These are phyloP conservation scores for Ustilago trichophora DNA, from an alignment of 1,284 basidiomycete genomes.

Conservation along the genomic window DNA sequence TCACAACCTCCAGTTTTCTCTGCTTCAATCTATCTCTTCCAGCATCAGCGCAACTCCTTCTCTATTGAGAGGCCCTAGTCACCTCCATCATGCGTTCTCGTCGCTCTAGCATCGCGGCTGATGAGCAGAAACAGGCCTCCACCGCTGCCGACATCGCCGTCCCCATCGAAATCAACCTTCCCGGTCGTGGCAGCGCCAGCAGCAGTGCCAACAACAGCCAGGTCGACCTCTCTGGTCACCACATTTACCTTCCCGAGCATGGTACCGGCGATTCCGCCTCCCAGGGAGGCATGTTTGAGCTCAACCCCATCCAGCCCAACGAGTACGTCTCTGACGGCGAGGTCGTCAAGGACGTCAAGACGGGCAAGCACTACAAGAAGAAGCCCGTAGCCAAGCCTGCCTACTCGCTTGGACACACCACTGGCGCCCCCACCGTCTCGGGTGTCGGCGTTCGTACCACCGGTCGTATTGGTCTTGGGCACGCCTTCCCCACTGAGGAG, in stretches of 20 bases:
- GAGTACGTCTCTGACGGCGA: conserved; percentile 18
- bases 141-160: conserved; percentile 38
- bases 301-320: conserved; percentile 25
- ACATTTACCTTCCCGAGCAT: conserved; percentile 28
- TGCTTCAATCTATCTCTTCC: neutral
- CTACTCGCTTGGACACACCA: conserved; percentile 44
- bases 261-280: neutral
- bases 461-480: conserved; percentile 38
- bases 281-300: conserved; percentile 22
- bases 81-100: conserved; percentile 20
- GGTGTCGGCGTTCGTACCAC: conserved; percentile 7
- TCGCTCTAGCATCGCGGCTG: conserved; percentile 14
- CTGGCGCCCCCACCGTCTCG: conserved; percentile 28
- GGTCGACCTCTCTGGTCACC: conserved; percentile 32
- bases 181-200: conserved; percentile 10
- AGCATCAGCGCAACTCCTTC: neutral
- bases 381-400: conserved; percentile 26
- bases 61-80: neutral
- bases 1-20: too few species aligned
- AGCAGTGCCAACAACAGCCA: conserved; percentile 33
- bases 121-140: neutral
- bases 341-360: conserved; percentile 48
- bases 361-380: conserved; percentile 54
- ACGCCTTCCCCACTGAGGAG: conserved; percentile 44
- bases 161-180: conserved; percentile 30